Conservation (phyloP, 495 filamentous ascomycete species). For the Xylaria intraflava region DNA sequence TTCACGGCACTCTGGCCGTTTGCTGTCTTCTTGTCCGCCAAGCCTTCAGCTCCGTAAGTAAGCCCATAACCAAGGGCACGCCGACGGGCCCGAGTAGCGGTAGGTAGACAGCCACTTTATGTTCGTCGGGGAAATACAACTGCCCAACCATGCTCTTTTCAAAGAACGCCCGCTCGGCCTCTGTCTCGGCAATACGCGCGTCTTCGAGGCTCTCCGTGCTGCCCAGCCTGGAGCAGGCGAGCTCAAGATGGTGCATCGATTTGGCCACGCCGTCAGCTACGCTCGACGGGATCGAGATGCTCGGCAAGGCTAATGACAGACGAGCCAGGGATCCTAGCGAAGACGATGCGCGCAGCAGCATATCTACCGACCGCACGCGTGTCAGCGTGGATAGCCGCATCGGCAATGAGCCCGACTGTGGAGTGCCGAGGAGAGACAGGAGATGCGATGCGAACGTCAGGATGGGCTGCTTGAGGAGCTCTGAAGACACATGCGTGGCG, state of each 20-base stretch:
- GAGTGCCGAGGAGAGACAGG: constrained; percentile 79
- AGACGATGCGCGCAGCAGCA: constrained; percentile 83
- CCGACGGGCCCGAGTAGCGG: constrained; percentile 87
- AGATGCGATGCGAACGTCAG: constrained; percentile 90
- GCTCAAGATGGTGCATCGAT: constrained; percentile 67
- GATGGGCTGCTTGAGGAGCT: constrained; percentile 68
- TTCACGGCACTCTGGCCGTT: constrained; percentile 22
- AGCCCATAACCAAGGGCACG: constrained; percentile 77
- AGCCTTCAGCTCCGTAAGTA: constrained; percentile 70
- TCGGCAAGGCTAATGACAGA: constrained; percentile 74
- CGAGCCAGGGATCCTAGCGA: constrained; percentile 90
- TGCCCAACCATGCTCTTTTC: constrained; percentile 99
- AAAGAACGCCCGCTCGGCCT: constrained; percentile 93
- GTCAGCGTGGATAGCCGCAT: constrained; percentile 78
- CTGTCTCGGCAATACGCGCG: constrained; percentile 75
- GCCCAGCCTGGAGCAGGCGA: constrained; percentile 66
- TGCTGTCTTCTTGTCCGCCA: constrained; percentile 40
- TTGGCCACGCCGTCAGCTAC: constrained; percentile 80
- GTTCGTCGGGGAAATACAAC: constrained; percentile 95
- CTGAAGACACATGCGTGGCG: constrained; percentile 30
- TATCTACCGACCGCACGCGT: constrained; percentile 75
- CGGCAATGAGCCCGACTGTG: constrained; percentile 70
- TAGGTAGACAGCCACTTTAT: constrained; percentile 96
- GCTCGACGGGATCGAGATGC: constrained; percentile 80
- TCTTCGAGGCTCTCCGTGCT: constrained; percentile 58